These are phyloP conservation scores for Daldinia eschscholtzii DNA, from an alignment of 2,329 filamentous ascomycete species.

Conservation along the genomic window DNA sequence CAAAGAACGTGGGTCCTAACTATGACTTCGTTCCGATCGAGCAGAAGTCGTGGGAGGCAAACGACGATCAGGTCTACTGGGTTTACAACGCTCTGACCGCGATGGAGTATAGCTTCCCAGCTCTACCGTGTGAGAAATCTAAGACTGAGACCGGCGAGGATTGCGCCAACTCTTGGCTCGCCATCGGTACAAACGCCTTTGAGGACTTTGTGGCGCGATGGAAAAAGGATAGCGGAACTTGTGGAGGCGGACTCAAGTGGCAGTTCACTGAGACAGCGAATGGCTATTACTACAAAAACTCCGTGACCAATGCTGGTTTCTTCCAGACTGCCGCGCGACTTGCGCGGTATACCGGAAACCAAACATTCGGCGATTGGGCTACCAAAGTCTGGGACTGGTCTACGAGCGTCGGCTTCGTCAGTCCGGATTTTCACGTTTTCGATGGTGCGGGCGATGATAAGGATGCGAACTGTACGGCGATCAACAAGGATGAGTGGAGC, in stretches of 20 bases:
- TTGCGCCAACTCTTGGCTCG: constrained; percentile 59
- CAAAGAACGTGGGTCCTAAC: constrained; percentile 46
- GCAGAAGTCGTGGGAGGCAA: constrained; percentile 52
- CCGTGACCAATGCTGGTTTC: constrained; percentile 55
- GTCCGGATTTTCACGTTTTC: constrained; percentile 53
- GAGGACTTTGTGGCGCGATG: constrained; percentile 61
- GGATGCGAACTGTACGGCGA: constrained; percentile 51
- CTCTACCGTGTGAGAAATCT: constrained; percentile 47
- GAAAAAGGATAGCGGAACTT: constrained; percentile 65
- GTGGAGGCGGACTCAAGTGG: constrained; percentile 69
- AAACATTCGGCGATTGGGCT: constrained; percentile 70
- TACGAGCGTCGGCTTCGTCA: constrained; percentile 55
- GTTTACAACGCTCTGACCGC: constrained; percentile 62
- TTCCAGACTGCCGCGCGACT: constrained; percentile 62
- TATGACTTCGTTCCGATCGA: constrained; percentile 45
- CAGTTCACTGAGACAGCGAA: constrained; percentile 69
- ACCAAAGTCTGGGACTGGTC: constrained; percentile 65
- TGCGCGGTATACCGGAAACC: constrained; percentile 68
- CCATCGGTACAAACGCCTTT: constrained; percentile 67
- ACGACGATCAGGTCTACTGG: constrained; percentile 66
- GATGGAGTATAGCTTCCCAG: constrained; percentile 59
- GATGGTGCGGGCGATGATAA: constrained; percentile 55
- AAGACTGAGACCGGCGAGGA: constrained; percentile 52
- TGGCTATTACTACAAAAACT: constrained; percentile 69
- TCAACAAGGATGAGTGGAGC: constrained; percentile 56